Evolutionary conservation across 2,329 filamentous ascomycete species (phyloP).

Genomic region (Davidsoniella eucalypti): DNA sequence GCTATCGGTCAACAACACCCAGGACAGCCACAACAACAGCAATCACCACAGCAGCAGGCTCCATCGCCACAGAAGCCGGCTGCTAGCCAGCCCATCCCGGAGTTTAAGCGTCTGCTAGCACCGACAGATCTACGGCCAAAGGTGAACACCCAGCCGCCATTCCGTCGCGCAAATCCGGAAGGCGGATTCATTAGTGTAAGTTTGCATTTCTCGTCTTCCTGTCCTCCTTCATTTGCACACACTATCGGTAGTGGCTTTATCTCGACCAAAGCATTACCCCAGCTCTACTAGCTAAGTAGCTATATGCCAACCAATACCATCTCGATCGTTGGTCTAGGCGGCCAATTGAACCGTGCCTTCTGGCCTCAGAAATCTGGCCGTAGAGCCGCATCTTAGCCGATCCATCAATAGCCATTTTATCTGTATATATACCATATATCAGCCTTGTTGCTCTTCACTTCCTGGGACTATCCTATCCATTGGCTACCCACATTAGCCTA

Average conservation of each 20-base stretch:
- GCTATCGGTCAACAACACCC: conserved; percentile 16
- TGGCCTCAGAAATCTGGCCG: too few species aligned
- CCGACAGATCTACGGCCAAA: conserved; percentile 62
- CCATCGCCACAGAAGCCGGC: conserved; percentile 15
- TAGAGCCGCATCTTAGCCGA: background rate
- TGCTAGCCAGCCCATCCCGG: conserved; percentile 58
- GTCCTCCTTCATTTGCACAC: conserved; percentile 3
- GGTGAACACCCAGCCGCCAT: conserved; percentile 75
- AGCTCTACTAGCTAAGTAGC: too few species aligned
- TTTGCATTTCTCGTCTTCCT: conserved; percentile 13
- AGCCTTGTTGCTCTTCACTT: too few species aligned
- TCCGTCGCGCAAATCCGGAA: conserved; percentile 85
- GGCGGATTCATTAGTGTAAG: conserved; percentile 94
- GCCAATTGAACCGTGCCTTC: background rate
- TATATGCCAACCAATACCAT: background rate
- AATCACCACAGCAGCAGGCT: conserved; percentile 16
- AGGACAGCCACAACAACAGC: conserved; percentile 12
- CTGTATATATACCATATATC: too few species aligned
- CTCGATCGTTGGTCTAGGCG: background rate
- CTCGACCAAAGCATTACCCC: too few species aligned
- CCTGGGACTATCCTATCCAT: background rate
- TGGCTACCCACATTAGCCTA: too few species aligned
- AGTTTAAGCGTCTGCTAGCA: conserved; percentile 65
- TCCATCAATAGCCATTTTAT: background rate
- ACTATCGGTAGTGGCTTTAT: background rate